phyloP scores from a whole-genome alignment of 202 grass and related monocot genomes.

The Zizania palustris region DNA sequence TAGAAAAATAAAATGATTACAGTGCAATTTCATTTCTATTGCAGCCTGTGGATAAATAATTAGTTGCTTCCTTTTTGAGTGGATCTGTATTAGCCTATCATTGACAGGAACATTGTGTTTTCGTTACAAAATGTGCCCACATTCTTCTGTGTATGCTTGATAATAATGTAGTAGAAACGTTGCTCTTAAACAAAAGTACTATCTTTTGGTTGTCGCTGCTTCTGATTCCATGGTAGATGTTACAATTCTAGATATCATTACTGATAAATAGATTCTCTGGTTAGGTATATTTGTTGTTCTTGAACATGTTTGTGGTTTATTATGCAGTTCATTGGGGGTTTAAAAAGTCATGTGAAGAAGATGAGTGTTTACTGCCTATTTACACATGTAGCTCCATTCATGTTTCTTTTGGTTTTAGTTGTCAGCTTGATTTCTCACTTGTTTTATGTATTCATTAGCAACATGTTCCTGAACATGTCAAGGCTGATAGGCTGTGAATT shows the following conservation, averaged over 20 bases:
- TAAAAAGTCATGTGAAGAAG: constrained; percentile 6
- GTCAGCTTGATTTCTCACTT: constrained; percentile 31
- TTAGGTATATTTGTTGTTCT: not conserved
- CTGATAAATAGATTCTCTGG: not conserved
- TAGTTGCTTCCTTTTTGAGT: constrained; percentile 29
- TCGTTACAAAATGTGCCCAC: constrained; percentile 20
- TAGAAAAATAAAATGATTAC: constrained; percentile 13
- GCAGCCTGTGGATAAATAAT: constrained; percentile 1
- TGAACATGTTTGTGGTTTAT: constrained; percentile 10
- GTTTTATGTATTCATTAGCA: constrained; percentile 53
- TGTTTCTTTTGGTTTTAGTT: constrained; percentile 1
- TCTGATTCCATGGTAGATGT: constrained; percentile 9
- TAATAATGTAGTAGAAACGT: not conserved
- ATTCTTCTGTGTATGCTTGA: constrained; percentile 20
- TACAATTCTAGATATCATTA: not conserved
- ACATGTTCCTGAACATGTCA: constrained; percentile 73
- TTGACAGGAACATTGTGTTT: constrained; percentile 5
- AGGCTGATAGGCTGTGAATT: constrained; percentile 39
- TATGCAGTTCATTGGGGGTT: constrained; percentile 16
- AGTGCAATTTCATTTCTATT: not conserved
- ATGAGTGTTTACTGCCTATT: not conserved
- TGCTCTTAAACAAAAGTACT: not conserved
- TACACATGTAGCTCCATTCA: constrained; percentile 21
- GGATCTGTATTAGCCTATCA: constrained; percentile 28
- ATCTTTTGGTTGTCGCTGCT: not conserved